Evolutionary conservation across 768 basidiomycete genomes (phyloP), one percentile per base, ranked within the genome.

Genomic region (Trametes villosa): DNA sequence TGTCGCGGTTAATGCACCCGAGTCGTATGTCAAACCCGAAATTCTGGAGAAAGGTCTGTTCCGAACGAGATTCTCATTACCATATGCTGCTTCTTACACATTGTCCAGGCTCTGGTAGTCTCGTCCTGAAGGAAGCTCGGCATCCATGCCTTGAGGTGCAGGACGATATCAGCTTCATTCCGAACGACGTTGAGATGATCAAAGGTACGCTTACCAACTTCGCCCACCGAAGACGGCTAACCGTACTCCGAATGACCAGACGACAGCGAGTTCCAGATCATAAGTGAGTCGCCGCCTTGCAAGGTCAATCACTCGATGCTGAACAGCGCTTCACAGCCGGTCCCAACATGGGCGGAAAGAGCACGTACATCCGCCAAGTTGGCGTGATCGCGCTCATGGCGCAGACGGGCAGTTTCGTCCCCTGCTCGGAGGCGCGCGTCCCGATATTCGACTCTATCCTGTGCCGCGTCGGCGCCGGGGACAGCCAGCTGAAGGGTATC

Each of bases 261-360:
- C 54, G 80, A 87, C 62, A 94, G 92, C 65, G 96, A 98, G 73
- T 96, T 99, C 75, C 89, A 93, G 62, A 96, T 98, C 55, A 96
- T 98, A 66, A 98, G 91, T 91, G 67, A 61, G 86, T 64, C 3
- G 7, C n/a, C n/a, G n/a, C 20, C 8, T 9, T 18, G 24, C 4
- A 12, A 12, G 34, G 4, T 40, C 27, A 11, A 33, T 17, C 31
- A 11, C 18, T 6, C 30, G 18, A 18, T 30, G 38, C 40, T 42
- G 41, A 17, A 49, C 6, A 38, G 50, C 13, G 53, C 42, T 48
- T 34, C 24, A 5, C 41, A 92, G 91, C 96, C 22, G 97, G 97
- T 6, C 97, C 97, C 0, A 99, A 99, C 74, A 98, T 98, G 92
- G 97, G 97, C 53, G 97, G 97, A 60, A 99, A 99, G 75, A 94